These are phyloP conservation scores for Trifolium dubium DNA, from an alignment of 306 rosid genomes.

Conservation along the genomic window DNA sequence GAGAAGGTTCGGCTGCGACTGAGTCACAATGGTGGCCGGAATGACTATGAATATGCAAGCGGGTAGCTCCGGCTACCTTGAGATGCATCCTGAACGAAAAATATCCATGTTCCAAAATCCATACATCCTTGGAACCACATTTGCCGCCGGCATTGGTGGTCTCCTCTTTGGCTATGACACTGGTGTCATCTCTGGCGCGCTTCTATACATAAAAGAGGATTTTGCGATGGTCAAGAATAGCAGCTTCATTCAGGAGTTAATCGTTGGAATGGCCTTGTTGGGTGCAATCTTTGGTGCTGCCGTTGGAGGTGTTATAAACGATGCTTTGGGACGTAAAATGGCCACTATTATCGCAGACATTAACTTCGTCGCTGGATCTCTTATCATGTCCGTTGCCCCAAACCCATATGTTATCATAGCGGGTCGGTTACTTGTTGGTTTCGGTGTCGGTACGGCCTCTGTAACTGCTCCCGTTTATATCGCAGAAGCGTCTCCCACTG, in stretches of 20 bases:
- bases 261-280: slow-evolving; percentile 71
- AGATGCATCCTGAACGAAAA: slow-evolving; percentile 29
- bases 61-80: not conserved
- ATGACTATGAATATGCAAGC: not conserved
- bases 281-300: slow-evolving; percentile 77
- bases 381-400: slow-evolving; percentile 74
- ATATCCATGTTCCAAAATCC: slow-evolving; percentile 26
- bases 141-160: slow-evolving; percentile 43
- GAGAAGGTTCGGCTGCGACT: not conserved
- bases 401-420: slow-evolving; percentile 62
- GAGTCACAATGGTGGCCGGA: not conserved
- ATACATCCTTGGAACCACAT: slow-evolving; percentile 35
- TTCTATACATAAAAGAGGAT: slow-evolving; percentile 38
- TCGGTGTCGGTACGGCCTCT: slow-evolving; percentile 71
- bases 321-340: slow-evolving; percentile 63
- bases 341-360: slow-evolving; percentile 69
- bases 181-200: slow-evolving; percentile 41
- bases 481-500: slow-evolving; percentile 80
- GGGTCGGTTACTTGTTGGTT: slow-evolving; percentile 64
- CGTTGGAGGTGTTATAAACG: slow-evolving; percentile 66
- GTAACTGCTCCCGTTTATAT: slow-evolving; percentile 81
- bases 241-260: slow-evolving; percentile 48
- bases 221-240: not conserved
- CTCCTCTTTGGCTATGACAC: slow-evolving; percentile 46
- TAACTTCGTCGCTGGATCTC: slow-evolving; percentile 52